phyloP scores from a whole-genome alignment of 148 eudicot genomes.

The Simmondsia chinensis region DNA sequence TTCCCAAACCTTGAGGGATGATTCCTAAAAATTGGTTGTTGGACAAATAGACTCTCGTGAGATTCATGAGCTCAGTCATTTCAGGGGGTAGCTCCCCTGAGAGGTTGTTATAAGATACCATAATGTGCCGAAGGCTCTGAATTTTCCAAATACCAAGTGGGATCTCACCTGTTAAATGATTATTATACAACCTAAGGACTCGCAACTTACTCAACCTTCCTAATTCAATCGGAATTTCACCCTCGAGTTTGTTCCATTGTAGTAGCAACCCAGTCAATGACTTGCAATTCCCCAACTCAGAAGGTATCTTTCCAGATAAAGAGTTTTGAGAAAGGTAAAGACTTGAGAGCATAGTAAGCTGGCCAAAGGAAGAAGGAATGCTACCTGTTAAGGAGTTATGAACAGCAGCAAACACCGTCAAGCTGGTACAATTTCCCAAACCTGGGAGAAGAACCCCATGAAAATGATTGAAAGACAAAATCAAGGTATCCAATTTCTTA shows the following conservation, averaged over 20 bases:
- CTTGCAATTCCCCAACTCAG: constrained; percentile 62
- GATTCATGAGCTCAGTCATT: constrained; percentile 35
- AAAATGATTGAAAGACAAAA: constrained; percentile 44
- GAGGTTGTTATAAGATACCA: constrained; percentile 40
- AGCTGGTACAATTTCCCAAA: constrained; percentile 49
- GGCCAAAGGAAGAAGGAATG: constrained; percentile 65
- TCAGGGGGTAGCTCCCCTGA: constrained; percentile 56
- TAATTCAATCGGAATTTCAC: constrained; percentile 54
- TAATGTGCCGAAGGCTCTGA: constrained; percentile 35
- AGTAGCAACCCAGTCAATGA: constrained; percentile 33
- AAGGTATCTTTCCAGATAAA: constrained; percentile 56
- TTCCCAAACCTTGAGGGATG: constrained; percentile 57
- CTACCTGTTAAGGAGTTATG: constrained; percentile 39
- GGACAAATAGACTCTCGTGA: constrained; percentile 39
- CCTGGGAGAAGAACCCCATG: constrained; percentile 37
- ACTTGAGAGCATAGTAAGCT: constrained; percentile 21
- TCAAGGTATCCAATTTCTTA: constrained; percentile 21
- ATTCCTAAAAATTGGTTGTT: constrained; percentile 58
- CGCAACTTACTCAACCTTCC: constrained; percentile 34
- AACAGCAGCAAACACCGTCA: constrained; percentile 30
- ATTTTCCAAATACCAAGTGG: constrained; percentile 62
- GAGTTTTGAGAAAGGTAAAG: constrained; percentile 44
- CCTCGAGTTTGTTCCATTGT: constrained; percentile 46
- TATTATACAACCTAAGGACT: constrained; percentile 29
- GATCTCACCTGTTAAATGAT: constrained; percentile 54